Conservation (phyloP, 495 filamentous ascomycete species). For the Hyphodiscus hymeniophilus region DNA sequence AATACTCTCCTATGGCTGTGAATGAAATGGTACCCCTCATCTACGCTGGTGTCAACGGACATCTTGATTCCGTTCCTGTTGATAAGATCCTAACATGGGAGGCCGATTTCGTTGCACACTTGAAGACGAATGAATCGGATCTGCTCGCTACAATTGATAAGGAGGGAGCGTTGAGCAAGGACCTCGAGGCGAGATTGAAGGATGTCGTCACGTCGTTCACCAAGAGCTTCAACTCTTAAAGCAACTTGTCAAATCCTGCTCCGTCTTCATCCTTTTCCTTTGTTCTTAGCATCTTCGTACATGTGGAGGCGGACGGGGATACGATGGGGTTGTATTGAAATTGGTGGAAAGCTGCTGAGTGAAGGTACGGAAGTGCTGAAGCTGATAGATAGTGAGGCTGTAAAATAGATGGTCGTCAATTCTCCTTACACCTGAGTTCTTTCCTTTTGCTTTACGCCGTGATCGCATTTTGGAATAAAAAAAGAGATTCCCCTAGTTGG, state of each 20-base stretch:
- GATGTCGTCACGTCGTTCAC: constrained; percentile 74
- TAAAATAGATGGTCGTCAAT: constrained; percentile 23
- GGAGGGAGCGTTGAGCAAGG: constrained; percentile 95
- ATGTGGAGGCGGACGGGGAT: neutral
- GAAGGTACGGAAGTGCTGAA: constrained; percentile 12
- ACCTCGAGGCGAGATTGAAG: constrained; percentile 80
- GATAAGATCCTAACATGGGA: constrained; percentile 49
- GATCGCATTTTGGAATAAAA: too few relatives aligned
- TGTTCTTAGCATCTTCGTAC: constrained; percentile 18
- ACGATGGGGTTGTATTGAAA: constrained; percentile 14
- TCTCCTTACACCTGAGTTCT: constrained; percentile 11
- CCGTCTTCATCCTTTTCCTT: constrained; percentile 16
- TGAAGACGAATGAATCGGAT: constrained; percentile 82
- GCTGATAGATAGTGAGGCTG: constrained; percentile 21
- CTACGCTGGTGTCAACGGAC: constrained; percentile 98
- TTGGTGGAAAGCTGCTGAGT: constrained; percentile 2
- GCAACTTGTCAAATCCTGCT: constrained; percentile 7
- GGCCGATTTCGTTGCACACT: constrained; percentile 82
- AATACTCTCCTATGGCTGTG: constrained; percentile 98
- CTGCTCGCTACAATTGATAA: constrained; percentile 83
- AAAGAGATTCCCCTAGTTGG: too few relatives aligned
- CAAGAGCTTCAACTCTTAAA: constrained; percentile 68
- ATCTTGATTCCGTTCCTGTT: constrained; percentile 26
- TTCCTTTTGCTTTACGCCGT: neutral
- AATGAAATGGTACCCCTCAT: constrained; percentile 99